Evolutionary conservation across 148 eudicot genomes (phyloP), one percentile per base, ranked within the genome.

Genomic region (Beta vulgaris): DNA sequence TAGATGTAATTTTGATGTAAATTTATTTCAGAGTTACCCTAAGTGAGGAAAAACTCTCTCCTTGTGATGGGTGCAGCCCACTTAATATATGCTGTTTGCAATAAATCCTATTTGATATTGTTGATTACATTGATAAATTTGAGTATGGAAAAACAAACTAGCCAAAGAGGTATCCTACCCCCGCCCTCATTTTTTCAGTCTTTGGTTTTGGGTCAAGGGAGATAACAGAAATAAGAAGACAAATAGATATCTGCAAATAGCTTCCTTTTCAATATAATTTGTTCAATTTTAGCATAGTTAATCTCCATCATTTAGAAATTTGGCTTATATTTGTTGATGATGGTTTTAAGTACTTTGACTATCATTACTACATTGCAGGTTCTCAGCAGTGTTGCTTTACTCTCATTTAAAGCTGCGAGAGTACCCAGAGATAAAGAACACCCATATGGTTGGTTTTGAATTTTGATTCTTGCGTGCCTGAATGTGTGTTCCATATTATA

Each of bases 371-470:
- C 28, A 78, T 64, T 87, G 77, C 86, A 96, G 98, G 99, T 96
- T 54, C 90, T 96, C 72, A 92, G 99, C 70, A 79, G 93, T 7
- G 92, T 91, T 72, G 97, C 98, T 58, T 83, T 96, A 86, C 67
- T 89, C 77, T 96, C 99, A 39, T 96, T 83, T 79, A 91, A 87
- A 90, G 99, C 97, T 86, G 93, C 97, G 35, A 86, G 86, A 85
- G 86, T 84, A 79, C 99, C 99, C 14, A 93, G 94, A 86, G 99
- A 95, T 89, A 96, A 92, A 91, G 99, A 96, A 84, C 99, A 96
- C 79, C 99, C 99, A 83, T 96, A 92, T 88, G 99, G 99, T 96
- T 86, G 78, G 84, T 81, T 84, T 82, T 21, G 5, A 5, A 19
- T 51, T 51, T n/a, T 3, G 77, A 76, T 86, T 78, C 80, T 83